Conservation (phyloP, 441 rosid genomes). For the Gossypium laxum region DNA sequence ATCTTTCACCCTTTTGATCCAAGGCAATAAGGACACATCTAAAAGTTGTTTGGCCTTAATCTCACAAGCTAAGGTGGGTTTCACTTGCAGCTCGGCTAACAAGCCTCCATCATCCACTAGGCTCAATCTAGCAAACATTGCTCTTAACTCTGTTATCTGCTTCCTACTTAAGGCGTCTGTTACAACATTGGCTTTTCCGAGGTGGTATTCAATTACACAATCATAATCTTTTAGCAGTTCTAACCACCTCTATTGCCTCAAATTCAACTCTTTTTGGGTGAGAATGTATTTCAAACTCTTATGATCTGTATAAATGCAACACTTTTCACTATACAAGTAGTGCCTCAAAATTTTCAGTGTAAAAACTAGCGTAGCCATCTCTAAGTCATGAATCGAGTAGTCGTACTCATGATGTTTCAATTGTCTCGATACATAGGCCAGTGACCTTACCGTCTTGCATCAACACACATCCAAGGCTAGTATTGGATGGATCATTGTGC, state of each 20-base stretch:
- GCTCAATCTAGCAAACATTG: neutral
- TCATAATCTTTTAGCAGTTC: neutral
- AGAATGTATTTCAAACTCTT: neutral
- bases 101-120: neutral
- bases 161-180: neutral
- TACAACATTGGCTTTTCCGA: neutral
- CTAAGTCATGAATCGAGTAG: neutral
- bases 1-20: neutral
- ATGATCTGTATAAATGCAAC: too few species aligned
- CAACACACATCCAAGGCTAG: neutral
- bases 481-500: neutral
- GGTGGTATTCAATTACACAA: neutral
- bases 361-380: neutral
- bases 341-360: neutral
- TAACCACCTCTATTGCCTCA: neutral
- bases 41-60: neutral
- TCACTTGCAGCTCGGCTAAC: neutral
- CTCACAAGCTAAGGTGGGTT: neutral
- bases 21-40: neutral
- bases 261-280: neutral
- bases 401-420: too few species aligned
- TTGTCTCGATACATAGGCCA: neutral
- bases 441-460: neutral
- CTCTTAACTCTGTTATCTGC: neutral
- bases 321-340: neutral